A percentile compares a stretch with the other conserved stretches of the same genome.
Conservation (phyloP, 1,139 yeast species). For the Kodamaea plutei region DNA sequence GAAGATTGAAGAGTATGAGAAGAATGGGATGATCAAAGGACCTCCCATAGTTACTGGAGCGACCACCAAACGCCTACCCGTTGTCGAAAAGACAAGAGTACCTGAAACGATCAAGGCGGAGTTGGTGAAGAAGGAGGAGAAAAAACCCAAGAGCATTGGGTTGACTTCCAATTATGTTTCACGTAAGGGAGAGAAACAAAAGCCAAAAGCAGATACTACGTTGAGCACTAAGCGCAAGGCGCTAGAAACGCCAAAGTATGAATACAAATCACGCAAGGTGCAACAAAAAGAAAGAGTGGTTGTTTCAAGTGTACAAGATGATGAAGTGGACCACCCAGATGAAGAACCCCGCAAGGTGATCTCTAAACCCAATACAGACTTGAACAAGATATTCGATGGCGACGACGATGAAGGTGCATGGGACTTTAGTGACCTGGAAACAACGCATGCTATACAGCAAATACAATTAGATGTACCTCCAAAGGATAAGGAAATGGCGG, state of each 20-base stretch:
- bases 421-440: conserved; percentile 22
- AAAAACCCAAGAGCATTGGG: conserved; percentile 12
- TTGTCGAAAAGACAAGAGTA: conserved; percentile 6
- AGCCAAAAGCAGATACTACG: background rate
- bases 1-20: conserved; percentile 19
- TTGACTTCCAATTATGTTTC: conserved; percentile 18
- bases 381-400: conserved; percentile 19
- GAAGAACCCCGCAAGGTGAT: conserved; percentile 9
- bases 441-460: too few relatives aligned
- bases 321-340: conserved; percentile 11
- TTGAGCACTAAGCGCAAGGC: background rate
- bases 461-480: too few relatives aligned
- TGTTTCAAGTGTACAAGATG: conserved; percentile 20
- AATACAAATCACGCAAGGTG: conserved; percentile 38
- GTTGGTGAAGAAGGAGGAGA: conserved; percentile 7
- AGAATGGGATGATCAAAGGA: conserved; percentile 34
- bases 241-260: conserved; percentile 17
- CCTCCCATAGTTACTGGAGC: conserved; percentile 20
- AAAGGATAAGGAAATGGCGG: too few relatives aligned
- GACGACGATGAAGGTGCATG: conserved; percentile 9
- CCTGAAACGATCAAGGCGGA: conserved; percentile 1
- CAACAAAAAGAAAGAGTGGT: conserved; percentile 33
- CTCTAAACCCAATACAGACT: conserved; percentile 10
- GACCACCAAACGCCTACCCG: too few relatives aligned
- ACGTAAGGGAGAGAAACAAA: conserved; percentile 17